A percentile compares a stretch with the other conserved stretches of the same genome.
Evolutionary conservation across 306 rosid species (phyloP).

Genomic region (Benincasa hispida): DNA sequence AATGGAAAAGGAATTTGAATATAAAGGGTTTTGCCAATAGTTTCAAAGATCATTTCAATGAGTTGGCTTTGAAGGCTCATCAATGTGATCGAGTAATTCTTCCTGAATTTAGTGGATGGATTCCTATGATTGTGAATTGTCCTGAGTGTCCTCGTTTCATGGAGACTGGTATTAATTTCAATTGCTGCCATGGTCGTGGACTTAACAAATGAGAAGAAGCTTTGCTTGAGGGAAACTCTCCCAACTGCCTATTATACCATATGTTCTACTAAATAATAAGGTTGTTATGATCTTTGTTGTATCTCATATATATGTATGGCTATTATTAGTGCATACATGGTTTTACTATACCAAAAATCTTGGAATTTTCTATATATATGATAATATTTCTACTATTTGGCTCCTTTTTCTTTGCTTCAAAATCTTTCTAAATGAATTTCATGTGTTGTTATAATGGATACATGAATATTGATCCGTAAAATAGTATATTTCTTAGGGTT

Average conservation of each 20-base stretch:
- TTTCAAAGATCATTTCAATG: slow-evolving; percentile 8
- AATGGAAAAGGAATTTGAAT: slow-evolving; percentile 20
- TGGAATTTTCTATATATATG: neutral
- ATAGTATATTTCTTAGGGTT: too few relatives aligned
- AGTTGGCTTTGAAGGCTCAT: slow-evolving; percentile 9
- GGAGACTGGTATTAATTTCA: slow-evolving; percentile 47
- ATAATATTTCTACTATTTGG: neutral
- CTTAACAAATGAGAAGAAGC: neutral
- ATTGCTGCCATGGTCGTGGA: slow-evolving; percentile 39
- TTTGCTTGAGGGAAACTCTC: neutral
- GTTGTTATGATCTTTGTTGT: neutral
- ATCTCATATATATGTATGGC: neutral
- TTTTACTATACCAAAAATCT: neutral
- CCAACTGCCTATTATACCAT: too few relatives aligned
- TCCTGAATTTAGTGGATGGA: slow-evolving; percentile 20
- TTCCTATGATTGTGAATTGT: slow-evolving; percentile 30
- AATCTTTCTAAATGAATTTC: too few relatives aligned
- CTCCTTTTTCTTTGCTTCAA: neutral
- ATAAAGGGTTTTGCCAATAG: slow-evolving; percentile 20
- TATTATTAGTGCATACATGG: neutral
- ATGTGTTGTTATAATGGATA: too few relatives aligned
- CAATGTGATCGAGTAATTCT: slow-evolving; percentile 4
- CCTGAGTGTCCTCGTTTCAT: slow-evolving; percentile 39
- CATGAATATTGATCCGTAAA: too few relatives aligned
- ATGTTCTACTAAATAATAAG: neutral